phyloP scores from a whole-genome alignment of 768 basidiomycete genomes.

The Trametopsis cervina region DNA sequence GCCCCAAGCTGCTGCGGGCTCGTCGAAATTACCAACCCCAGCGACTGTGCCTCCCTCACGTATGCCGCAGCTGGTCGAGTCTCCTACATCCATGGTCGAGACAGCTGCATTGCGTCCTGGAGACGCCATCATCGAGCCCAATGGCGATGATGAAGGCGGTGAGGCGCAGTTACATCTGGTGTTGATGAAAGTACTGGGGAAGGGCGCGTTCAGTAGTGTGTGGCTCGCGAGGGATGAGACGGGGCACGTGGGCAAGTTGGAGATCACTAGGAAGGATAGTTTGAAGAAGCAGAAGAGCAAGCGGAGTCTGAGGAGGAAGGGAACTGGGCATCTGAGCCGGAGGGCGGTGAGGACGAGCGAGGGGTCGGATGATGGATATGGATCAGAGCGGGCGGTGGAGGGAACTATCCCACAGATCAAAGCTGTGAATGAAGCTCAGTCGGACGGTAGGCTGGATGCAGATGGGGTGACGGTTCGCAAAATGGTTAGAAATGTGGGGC shows the following conservation, averaged over 20 bases:
- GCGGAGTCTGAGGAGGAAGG: slow-evolving; percentile 10
- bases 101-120: background rate
- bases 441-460: background rate
- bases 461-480: background rate
- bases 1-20: slow-evolving; percentile 1
- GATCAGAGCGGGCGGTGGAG: slow-evolving; percentile 1
- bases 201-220: slow-evolving; percentile 69
- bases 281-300: slow-evolving; percentile 19
- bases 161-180: slow-evolving; percentile 27
- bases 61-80: background rate
- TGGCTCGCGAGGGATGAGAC: slow-evolving; percentile 51
- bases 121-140: slow-evolving; percentile 4
- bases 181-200: slow-evolving; percentile 52
- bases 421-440: background rate
- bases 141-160: slow-evolving; percentile 8
- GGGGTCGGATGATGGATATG: background rate
- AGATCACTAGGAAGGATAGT: slow-evolving; percentile 20
- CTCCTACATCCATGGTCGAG: background rate
- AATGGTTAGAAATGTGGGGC: slow-evolving; percentile 19
- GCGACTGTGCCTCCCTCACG: slow-evolving; percentile 1
- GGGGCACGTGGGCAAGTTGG: slow-evolving; percentile 20
- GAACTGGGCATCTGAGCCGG: slow-evolving; percentile 11
- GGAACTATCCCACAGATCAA: slow-evolving; percentile 7
- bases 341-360: slow-evolving; percentile 12
- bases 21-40: slow-evolving; percentile 11